phyloP scores from a whole-genome alignment of 306 rosid species.

The Abrus pulchellus region DNA sequence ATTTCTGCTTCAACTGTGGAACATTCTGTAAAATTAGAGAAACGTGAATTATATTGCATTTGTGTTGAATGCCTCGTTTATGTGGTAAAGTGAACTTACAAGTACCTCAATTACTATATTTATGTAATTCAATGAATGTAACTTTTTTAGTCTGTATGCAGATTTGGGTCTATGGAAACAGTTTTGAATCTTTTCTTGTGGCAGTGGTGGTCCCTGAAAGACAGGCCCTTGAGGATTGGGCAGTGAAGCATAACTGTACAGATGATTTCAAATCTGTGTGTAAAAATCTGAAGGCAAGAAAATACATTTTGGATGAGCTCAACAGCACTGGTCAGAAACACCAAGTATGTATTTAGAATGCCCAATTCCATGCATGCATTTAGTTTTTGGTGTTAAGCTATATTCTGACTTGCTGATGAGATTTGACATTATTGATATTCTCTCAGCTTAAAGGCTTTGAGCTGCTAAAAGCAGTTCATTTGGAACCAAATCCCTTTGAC shows the following conservation, averaged over 20 bases:
- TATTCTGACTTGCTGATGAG: conserved; percentile 7
- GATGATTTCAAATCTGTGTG: conserved; percentile 82
- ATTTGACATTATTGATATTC: conserved; percentile 42
- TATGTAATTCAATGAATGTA: not conserved
- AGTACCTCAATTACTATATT: not conserved
- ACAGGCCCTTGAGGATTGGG: conserved; percentile 86
- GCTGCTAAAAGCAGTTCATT: conserved; percentile 76
- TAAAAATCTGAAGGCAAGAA: conserved; percentile 70
- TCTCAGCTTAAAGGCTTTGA: conserved; percentile 89
- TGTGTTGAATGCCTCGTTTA: conserved; percentile 16
- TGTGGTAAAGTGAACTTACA: not conserved
- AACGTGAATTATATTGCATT: not conserved
- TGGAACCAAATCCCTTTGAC: conserved; percentile 84
- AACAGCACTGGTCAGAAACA: conserved; percentile 74
- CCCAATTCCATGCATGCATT: conserved; percentile 32
- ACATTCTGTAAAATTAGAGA: conserved; percentile 23
- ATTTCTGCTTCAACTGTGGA: conserved; percentile 42
- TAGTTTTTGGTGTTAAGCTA: conserved; percentile 17
- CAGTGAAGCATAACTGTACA: conserved; percentile 55
- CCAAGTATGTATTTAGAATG: conserved; percentile 61
- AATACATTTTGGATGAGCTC: conserved; percentile 85
- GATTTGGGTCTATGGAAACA: conserved; percentile 98
- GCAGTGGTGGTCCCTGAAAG: conserved; percentile 88
- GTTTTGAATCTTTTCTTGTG: conserved; percentile 96
- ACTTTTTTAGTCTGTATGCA: conserved; percentile 44